phyloP scores from a whole-genome alignment of 441 rosid species.

The Mallotus japonicus region DNA sequence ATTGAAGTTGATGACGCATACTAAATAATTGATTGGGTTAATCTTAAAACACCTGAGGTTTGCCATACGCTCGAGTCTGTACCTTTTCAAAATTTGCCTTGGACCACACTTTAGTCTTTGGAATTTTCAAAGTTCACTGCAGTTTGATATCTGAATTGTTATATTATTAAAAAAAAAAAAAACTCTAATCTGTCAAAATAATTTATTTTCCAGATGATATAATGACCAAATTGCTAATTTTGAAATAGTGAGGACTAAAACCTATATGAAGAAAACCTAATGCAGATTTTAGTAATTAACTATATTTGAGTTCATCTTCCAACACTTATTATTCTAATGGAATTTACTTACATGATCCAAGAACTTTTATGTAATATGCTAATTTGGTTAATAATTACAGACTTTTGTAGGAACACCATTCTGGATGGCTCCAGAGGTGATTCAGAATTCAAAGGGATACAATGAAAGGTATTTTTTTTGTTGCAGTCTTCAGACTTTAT shows the following conservation, averaged over 20 bases:
- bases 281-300: neutral
- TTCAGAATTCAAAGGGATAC: constrained; percentile 97
- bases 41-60: no score
- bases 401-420: constrained; percentile 99
- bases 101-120: no score
- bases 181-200: no score
- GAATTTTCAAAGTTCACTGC: no score
- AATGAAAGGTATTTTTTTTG: constrained; percentile 71
- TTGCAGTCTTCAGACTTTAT: constrained; percentile 8
- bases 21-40: neutral
- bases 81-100: no score
- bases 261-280: neutral
- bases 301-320: neutral
- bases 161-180: no score
- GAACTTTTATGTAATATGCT: constrained; percentile 30
- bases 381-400: constrained; percentile 55
- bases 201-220: no score
- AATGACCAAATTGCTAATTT: no score
- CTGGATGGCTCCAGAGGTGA: constrained; percentile 99
- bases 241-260: neutral
- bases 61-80: no score
- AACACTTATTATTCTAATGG: constrained; percentile 7
- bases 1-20: neutral
- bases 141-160: no score
- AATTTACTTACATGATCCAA: constrained; percentile 12